Evolutionary conservation across 192 early-diverging fungal genomes (phyloP), one percentile per base, ranked within the genome.

Genomic region (Backusella sp.): DNA sequence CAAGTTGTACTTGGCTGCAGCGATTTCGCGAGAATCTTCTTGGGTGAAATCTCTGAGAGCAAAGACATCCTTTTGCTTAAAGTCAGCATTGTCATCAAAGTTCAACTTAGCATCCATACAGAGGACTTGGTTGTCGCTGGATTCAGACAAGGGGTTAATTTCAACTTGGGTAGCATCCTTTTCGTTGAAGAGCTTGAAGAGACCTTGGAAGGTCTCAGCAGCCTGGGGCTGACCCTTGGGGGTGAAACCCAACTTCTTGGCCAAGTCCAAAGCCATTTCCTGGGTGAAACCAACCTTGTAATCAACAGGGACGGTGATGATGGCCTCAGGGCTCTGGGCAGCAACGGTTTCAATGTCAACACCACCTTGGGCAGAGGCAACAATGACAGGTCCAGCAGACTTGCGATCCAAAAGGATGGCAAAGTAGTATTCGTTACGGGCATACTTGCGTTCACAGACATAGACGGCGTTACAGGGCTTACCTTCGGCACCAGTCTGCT

Each of bases 71-170:
- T 92, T 88, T 86, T 99, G 98, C 78, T 96, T 92, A 91, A 97
- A 98, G 66, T 95, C 94, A 77, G 98, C 97, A 83, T 99, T 99
- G 88, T 99, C 98, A 86, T 99, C 98, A 83, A 98, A 98, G 79
- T 95, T 96, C 85, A 98, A 91, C 66, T 99, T 99, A 88, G 98
- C 98, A 85, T 99, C 98, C 96, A 99, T 98, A 88, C 95, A 77
- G 71, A 84, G 76, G 44, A 80, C 72, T 85, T 96, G 92, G 80
- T 96, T 90, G 69, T 91, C 92, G 34, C 88, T 86, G 21, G 96
- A 90, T 85, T 99, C 96, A 41, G 96, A 94, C 79, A 99, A 91
- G 35, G 97, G 98, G 90, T 99, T 99, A 84, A 99, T 99, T 88
- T 98, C 98, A 73, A 99, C 94, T 91, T 97, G 94, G 68, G 96